Base-by-base conservation (phyloP, 768 basidiomycete species). In the Suillus plorans region DNA sequence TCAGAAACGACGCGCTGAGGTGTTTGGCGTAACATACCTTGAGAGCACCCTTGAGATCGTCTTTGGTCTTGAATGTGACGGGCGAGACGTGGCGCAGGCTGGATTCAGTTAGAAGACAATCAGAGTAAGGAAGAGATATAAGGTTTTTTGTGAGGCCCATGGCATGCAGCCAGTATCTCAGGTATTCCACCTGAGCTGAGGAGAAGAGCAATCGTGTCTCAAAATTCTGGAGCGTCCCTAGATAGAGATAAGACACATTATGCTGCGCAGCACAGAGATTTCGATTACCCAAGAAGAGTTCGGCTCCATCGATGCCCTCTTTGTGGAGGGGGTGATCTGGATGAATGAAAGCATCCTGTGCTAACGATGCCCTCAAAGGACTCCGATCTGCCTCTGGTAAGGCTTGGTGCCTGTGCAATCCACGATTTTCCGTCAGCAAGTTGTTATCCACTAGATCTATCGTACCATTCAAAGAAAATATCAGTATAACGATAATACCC, bases 401-500 rank as follows among this genome's bases (percentile, higher is more conserved):
- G 0, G 77, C 82, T 62, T 82, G 76, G 58, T 82, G 75, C 91
- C 91, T 92, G 67, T 53, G 41, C 62, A 68, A 41, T 42, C 6
- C 39, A 59, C 25, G 20, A 10, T 25, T 55, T 34, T 31, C 42
- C 13, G 28, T 59, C 36, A 41, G 22, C 60, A 34, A 18, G 9
- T 5, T n/a, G 55, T 47, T 25, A 61, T 60, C 2, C 62, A 53
- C 1, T 64, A 14, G 18, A 64, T 42, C 42, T 45, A n/a, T 25
- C 70, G 68, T 69, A 89, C 92, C 89, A 93, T 73, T 92, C 88
- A 63, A 87, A 94, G 84, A 87, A 89, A 61, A 95, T 88, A 75
- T 95, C 93, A 0, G 92, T 92, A 73, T 90, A 94, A 61, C 94
- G 80, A 73, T 93, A 94, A 71, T 89, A 94, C 16, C 91, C 91